A percentile compares a stretch with the other conserved stretches of the same genome.
Conservation (phyloP, 805 yeast species). For the Teunomyces funiuensis region DNA sequence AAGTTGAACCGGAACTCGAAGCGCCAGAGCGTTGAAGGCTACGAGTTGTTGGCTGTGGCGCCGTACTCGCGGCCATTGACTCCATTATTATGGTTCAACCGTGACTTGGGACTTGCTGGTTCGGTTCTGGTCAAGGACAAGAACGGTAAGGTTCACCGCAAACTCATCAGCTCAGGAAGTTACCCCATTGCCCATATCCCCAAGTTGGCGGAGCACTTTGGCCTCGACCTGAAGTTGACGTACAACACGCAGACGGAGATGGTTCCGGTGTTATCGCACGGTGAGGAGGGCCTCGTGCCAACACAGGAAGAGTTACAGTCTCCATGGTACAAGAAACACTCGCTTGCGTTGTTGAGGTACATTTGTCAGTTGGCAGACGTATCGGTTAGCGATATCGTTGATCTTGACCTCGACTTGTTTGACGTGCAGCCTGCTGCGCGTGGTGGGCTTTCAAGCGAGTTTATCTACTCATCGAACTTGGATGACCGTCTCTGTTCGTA, state of each 20-base stretch:
- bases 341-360: conserved; percentile 32
- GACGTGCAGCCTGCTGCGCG: conserved; percentile 35
- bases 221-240: conserved; percentile 18
- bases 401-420: conserved; percentile 36
- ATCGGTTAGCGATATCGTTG: conserved; percentile 24
- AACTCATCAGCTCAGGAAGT: conserved; percentile 33
- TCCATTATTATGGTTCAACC: conserved; percentile 38
- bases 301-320: conserved; percentile 29
- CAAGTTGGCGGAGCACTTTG: conserved; percentile 40
- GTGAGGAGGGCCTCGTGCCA: conserved; percentile 12
- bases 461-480: conserved; percentile 38
- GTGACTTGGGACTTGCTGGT: conserved; percentile 46
- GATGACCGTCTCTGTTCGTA: conserved; percentile 45
- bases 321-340: conserved; percentile 30
- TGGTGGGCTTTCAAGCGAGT: conserved; percentile 39
- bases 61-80: conserved; percentile 39
- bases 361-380: conserved; percentile 24
- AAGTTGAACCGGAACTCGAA: conserved; percentile 34
- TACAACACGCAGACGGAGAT: conserved; percentile 38
- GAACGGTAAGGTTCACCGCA: conserved; percentile 21
- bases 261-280: conserved; percentile 39
- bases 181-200: conserved; percentile 42
- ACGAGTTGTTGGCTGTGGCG: conserved; percentile 40
- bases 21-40: conserved; percentile 24
- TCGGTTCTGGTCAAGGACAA: conserved; percentile 25